Base-by-base conservation (phyloP, 179 eudicot genomes). In the Pouteria campechiana region DNA sequence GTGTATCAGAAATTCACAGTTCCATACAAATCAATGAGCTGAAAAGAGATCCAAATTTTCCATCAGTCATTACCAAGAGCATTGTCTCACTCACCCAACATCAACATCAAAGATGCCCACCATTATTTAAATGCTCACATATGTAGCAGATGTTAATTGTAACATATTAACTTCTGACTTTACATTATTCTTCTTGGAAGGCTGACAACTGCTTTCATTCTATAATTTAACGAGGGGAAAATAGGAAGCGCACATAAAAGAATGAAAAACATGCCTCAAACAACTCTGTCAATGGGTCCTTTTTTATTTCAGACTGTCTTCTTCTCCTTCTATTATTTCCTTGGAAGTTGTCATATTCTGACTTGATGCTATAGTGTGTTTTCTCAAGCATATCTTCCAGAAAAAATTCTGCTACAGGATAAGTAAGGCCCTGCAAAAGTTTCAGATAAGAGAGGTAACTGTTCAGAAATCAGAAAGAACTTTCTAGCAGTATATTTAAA, bases 301-400 rank as follows among this genome's bases (percentile, higher is more conserved):
- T 78, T 51, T 74, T 78, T 31, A 83, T 60, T 44, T 85, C 95
- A 55, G 58, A 52, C 59, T 76, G 89, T 53, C 67, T 75, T 61
- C 51, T 69, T 37, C 75, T 67, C 57, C 84, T 72, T 70, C 93
- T 78, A 48, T 83, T 69, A 53, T 54, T 70, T 45, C 79, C 77
- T 28, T 67, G 83, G 43, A 57, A 71, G 58, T 36, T 69, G 49
- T 76, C 78, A 47, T 41, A 52, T 54, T 86, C 89, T 51, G 79
- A 48, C 58, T 67, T 62, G 36, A 89, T 65, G 22, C n/a, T 29
- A 37, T 85, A 89, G 10, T 55, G 72, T 32, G 78, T 89, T 68
- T 85, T 89, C 87, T 89, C 90, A 72, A 89, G 42, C 23, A 85
- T 79, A 44, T 85, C 97, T 81, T 89, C 95, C 37, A 89, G 49